Evolutionary conservation across 2,329 filamentous ascomycete species (phyloP), one percentile per base, ranked within the genome.

Genomic region (Domatiomyces catenatus): DNA sequence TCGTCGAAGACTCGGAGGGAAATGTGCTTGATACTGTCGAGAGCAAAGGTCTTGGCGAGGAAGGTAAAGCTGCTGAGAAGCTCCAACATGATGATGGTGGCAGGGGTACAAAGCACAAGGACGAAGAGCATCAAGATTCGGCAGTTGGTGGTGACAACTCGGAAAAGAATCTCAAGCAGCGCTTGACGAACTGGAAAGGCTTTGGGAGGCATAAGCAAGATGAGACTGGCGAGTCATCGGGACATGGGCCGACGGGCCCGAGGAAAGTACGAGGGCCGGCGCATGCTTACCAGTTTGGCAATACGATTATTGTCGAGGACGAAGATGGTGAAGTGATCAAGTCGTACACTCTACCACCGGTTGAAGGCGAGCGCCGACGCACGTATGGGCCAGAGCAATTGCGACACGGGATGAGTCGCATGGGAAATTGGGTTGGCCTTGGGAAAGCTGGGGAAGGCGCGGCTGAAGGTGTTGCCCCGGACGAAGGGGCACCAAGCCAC

Each of bases 1-100:
- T 95, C 5, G 79, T 93, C 50, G 90, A 96, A 66, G 84, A 94
- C 59, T 73, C 81, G 55, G 83, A 94, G 51, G 90, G 90, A 6
- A 89, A 95, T 50, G 89, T 95, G 2, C 64, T 95, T 5, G 78
- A 78, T 17, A 77, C 86, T 0, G 74, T 81, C 56, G 66, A 76
- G 43, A 73, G 64, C 8, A 62, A 57, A 15, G 58, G 69, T 32
- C 62, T 71, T 54, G 67, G 65, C 45, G 73, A 76, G 3, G 75
- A 76, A n/a, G 76, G 86, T 57, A 67, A 80, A 45, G 68, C 76
- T 47, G 77, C 79, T 59, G 74, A 79, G 47, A 68, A 68, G 39
- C 63, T 80, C 12, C 80, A 81, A 64, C 63, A 71, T 2, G 77
- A 81, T 56, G 65, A 58, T 28, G 62, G 61, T 24, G 69, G 67